These are phyloP conservation scores for Ogataea hybrid DNA, from an alignment of 1,139 yeast genomes.

Conservation along the genomic window DNA sequence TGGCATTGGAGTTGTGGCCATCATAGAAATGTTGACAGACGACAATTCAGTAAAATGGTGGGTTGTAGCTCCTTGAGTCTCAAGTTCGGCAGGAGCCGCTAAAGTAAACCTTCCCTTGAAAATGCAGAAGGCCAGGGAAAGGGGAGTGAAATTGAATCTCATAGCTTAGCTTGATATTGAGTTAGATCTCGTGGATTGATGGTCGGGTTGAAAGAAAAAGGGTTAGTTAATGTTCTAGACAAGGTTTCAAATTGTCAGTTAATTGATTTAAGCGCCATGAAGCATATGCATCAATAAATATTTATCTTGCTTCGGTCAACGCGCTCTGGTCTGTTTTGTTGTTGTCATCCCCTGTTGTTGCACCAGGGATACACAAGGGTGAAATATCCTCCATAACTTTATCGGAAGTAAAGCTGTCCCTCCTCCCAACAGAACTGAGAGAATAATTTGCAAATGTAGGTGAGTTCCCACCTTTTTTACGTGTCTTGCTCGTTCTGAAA, in stretches of 20 bases:
- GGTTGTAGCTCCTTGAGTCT: slow-evolving; percentile 17
- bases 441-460: slow-evolving; percentile 22
- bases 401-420: slow-evolving; percentile 11
- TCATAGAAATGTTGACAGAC: slow-evolving; percentile 22
- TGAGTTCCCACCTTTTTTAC: slow-evolving; percentile 23
- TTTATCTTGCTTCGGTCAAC: slow-evolving; percentile 4
- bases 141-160: background rate
- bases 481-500: slow-evolving; percentile 15
- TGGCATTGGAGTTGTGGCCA: slow-evolving; percentile 55
- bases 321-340: slow-evolving; percentile 1
- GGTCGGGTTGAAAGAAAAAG: background rate
- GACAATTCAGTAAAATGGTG: slow-evolving; percentile 16
- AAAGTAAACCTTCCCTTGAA: background rate
- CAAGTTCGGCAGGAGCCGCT: slow-evolving; percentile 10
- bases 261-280: slow-evolving; percentile 5
- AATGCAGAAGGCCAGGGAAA: background rate
- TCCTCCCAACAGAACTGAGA: slow-evolving; percentile 12
- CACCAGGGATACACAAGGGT: slow-evolving; percentile 15
- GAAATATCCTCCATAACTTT: slow-evolving; percentile 16
- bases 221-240: background rate
- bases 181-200: background rate
- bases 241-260: background rate
- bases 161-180: background rate
- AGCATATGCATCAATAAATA: background rate
- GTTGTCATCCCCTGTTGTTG: slow-evolving; percentile 1